Evolutionary conservation across 2,329 filamentous ascomycete genomes (phyloP), one percentile per base, ranked within the genome.

Genomic region (Blastomyces parvus): DNA sequence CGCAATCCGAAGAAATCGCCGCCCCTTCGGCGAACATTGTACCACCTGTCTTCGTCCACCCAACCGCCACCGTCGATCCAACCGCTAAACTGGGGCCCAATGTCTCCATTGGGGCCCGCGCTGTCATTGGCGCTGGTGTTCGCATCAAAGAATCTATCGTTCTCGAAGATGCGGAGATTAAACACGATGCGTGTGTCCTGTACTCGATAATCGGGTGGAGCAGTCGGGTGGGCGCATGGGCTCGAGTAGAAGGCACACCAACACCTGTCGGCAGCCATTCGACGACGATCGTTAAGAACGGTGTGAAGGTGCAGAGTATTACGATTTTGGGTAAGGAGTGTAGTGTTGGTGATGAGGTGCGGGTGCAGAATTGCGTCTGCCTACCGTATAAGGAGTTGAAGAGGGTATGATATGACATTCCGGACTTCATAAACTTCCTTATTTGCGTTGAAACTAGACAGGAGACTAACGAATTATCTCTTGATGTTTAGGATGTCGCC

Each of bases 271-370:
- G 84, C 61, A 96, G 89, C 80, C 93, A 97, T 80, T 89, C 86
- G 62, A 97, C 93, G 17, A 96, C 89, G 78, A 91, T 97, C 71
- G 83, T 97, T 77, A 97, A 97, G 85, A 96, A 97, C 72, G 94
- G 94, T 60, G 87, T 97, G 77, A 97, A 97, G 83, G 94, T 99
- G 60, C 94, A 97, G 82, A 96, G 91, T 77, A 94, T 97, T 74
- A 97, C 93, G 57, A 99, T 97, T 69, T 78, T 99, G 66, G 93
- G 93, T 74, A 97, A 97, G 82, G 94, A 99, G 77, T 97, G 93
- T 73, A 86, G 82, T 63, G 94, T 97, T 38, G 91, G 88, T 3
- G 94, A 99, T 71, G 94, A 97, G 78, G 88, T 97, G 13, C 86
- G 91, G 66, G 91, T 99, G 70, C 93, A 97, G 81, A 97, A 99